phyloP scores from a whole-genome alignment of 805 yeast species.

The Yamadazyma insecticola region DNA sequence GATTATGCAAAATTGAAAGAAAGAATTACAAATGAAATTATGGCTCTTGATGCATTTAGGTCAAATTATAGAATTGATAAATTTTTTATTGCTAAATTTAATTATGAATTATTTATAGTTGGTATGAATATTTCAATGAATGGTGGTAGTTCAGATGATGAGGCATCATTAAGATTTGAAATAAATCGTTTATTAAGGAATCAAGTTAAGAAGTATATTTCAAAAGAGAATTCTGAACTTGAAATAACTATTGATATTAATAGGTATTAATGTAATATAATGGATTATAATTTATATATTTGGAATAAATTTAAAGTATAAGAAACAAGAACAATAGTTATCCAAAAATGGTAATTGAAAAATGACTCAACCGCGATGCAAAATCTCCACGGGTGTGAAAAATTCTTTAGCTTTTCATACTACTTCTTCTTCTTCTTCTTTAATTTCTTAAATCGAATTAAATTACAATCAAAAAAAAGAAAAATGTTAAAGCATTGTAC shows the following conservation, averaged over 20 bases:
- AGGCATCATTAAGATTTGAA: slow-evolving; percentile 50
- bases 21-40: slow-evolving; percentile 42
- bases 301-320: no score
- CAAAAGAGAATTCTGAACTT: slow-evolving; percentile 19
- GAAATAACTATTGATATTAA: slow-evolving; percentile 36
- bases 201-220: slow-evolving; percentile 33
- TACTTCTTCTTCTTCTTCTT: no score
- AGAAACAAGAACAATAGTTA: no score
- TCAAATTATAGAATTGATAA: slow-evolving; percentile 43
- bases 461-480: no score
- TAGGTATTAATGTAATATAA: no score
- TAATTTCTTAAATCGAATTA: no score
- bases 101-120: slow-evolving; percentile 54
- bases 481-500: no score
- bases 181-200: slow-evolving; percentile 38
- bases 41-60: slow-evolving; percentile 48
- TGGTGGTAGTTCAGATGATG: slow-evolving; percentile 74
- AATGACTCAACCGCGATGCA: slow-evolving; percentile 33
- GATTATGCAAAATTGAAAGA: slow-evolving; percentile 33
- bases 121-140: slow-evolving; percentile 52
- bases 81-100: slow-evolving; percentile 58
- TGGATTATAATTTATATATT: no score
- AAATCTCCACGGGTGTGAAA: no score
- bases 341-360: no score
- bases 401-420: no score